phyloP scores from a whole-genome alignment of 2,329 filamentous ascomycete genomes.

The Alternaria tenuissima region DNA sequence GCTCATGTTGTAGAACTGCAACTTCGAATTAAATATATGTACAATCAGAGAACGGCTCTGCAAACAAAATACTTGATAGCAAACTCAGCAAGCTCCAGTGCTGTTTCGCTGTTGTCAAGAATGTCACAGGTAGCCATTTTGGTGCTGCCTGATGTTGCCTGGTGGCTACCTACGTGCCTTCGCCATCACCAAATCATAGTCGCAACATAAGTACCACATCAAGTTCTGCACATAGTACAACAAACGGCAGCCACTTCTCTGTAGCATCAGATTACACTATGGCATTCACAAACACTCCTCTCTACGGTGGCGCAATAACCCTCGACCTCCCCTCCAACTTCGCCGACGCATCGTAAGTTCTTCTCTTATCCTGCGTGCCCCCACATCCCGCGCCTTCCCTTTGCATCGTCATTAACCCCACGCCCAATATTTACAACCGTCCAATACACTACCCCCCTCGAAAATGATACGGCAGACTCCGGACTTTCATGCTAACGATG shows the following conservation, averaged over 20 bases:
- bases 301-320: slow-evolving; percentile 77
- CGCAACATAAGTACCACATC: slow-evolving; percentile 34
- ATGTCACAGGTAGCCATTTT: slow-evolving; percentile 30
- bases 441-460: neutral
- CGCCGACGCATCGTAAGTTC: slow-evolving; percentile 73
- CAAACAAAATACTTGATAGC: neutral
- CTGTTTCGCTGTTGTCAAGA: neutral
- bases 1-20: neutral
- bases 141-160: slow-evolving; percentile 48
- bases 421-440: neutral
- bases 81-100: fast-evolving
- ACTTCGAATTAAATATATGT: neutral
- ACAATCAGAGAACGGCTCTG: fast-evolving
- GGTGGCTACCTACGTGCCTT: slow-evolving; percentile 39
- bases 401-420: slow-evolving; percentile 9
- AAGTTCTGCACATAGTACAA: neutral
- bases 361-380: slow-evolving; percentile 11
- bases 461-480: neutral
- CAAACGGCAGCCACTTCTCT: slow-evolving; percentile 31
- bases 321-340: slow-evolving; percentile 73
- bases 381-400: slow-evolving; percentile 12
- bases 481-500: slow-evolving; percentile 5
- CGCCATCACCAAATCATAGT: slow-evolving; percentile 24
- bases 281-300: slow-evolving; percentile 64
- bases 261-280: slow-evolving; percentile 33